Conservation (phyloP, 352 stramenopile species). For the Globisporangium iwayamae region DNA sequence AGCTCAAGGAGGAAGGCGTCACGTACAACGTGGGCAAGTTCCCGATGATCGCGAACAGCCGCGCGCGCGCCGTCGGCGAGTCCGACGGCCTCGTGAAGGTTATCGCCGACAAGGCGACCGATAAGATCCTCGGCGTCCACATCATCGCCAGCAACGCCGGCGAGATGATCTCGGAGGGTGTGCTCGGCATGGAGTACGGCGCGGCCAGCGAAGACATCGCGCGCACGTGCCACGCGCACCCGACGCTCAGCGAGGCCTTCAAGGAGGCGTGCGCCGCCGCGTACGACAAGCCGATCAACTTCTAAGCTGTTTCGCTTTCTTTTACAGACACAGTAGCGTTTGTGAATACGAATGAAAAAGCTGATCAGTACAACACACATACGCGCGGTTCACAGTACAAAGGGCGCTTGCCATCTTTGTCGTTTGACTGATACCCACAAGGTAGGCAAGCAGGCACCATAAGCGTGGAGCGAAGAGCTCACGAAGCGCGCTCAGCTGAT, state of each 20-base stretch:
- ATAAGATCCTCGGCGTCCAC: constrained; percentile 98
- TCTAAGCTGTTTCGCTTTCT: constrained; percentile 75
- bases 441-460: background rate
- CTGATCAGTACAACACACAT: background rate
- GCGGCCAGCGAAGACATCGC: constrained; percentile 98
- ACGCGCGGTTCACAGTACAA: background rate
- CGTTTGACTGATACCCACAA: too few species aligned
- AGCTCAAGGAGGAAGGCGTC: constrained; percentile 94
- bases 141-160: constrained; percentile 99
- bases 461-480: background rate
- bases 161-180: constrained; percentile 99
- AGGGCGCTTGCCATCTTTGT: too few species aligned
- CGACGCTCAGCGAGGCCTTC: constrained; percentile 98
- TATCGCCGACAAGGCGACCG: constrained; percentile 95
- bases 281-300: constrained; percentile 99
- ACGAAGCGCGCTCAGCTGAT: too few species aligned
- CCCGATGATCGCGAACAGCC: constrained; percentile 97
- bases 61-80: constrained; percentile 92
- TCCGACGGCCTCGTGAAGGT: constrained; percentile 98
- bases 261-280: constrained; percentile 98
- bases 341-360: background rate
- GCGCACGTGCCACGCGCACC: constrained; percentile 98
- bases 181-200: constrained; percentile 99
- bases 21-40: constrained; percentile 98
- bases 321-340: background rate